Conservation (phyloP, 2,329 filamentous ascomycete genomes). For the Clonostachys rosea region DNA sequence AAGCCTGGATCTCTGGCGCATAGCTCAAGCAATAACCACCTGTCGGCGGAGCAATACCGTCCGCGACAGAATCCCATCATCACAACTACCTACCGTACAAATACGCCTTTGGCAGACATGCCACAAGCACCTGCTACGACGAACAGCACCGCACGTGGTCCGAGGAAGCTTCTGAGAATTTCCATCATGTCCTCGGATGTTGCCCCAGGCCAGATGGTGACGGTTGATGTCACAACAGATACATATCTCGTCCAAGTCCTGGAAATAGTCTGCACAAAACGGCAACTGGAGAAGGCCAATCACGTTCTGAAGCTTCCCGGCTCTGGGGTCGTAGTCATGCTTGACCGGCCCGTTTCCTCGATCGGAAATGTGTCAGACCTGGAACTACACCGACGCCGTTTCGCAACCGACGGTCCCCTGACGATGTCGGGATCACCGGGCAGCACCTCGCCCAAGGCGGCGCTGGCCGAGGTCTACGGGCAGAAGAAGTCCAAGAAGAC, state of each 20-base stretch:
- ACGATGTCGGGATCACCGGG: constrained; percentile 66
- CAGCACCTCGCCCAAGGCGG: constrained; percentile 56
- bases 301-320: constrained; percentile 75
- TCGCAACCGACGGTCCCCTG: constrained; percentile 68
- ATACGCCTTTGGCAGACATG: constrained; percentile 50
- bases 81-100: constrained; percentile 53
- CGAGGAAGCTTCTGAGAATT: constrained; percentile 66
- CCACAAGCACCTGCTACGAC: constrained; percentile 41
- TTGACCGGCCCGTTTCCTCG: constrained; percentile 74
- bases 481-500: constrained; percentile 46
- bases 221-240: constrained; percentile 73
- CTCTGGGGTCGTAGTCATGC: constrained; percentile 68
- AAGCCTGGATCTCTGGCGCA: not conserved
- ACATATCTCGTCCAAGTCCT: constrained; percentile 81
- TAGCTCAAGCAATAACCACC: constrained; percentile 19
- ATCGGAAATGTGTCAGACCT: constrained; percentile 72
- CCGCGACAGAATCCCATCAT: constrained; percentile 54
- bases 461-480: constrained; percentile 7
- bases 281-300: constrained; percentile 73
- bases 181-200: constrained; percentile 68
- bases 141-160: constrained; percentile 47
- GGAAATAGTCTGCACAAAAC: constrained; percentile 71
- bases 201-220: constrained; percentile 68
- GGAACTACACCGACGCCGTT: constrained; percentile 70
- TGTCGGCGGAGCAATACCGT: constrained; percentile 16